phyloP scores from a whole-genome alignment of 208 protist genomes.

The Kentomonas sorsogonicus region DNA sequence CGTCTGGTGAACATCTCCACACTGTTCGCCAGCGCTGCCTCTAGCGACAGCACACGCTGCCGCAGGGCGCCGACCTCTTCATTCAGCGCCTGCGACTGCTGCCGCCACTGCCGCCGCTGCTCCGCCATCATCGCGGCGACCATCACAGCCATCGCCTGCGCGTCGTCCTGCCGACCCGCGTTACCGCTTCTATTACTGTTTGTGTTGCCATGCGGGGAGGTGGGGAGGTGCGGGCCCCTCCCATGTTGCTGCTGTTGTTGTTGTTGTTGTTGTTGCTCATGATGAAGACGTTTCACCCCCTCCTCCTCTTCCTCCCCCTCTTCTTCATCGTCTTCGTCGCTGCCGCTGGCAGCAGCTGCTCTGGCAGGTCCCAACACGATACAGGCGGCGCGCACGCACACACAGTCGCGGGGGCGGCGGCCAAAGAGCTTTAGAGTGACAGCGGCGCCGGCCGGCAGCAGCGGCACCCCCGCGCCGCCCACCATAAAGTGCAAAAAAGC shows the following conservation, averaged over 20 bases:
- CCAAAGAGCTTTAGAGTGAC: slow-evolving; percentile 35
- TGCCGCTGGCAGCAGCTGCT: neutral
- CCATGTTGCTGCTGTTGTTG: neutral
- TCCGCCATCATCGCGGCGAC: too few species aligned
- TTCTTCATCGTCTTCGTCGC: neutral
- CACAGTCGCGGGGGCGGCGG: slow-evolving; percentile 9
- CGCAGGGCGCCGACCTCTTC: slow-evolving; percentile 10
- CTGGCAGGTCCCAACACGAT: slow-evolving; percentile 12
- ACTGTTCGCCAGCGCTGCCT: slow-evolving; percentile 11
- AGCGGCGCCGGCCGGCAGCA: neutral
- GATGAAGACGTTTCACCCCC: neutral
- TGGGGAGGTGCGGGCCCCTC: too few species aligned
- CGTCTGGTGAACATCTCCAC: slow-evolving; percentile 17
- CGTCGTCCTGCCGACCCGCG: too few species aligned
- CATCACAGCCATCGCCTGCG: too few species aligned
- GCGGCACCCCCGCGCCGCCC: too few species aligned
- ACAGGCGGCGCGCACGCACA: slow-evolving; percentile 16
- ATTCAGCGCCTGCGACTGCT: too few species aligned
- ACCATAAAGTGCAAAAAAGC: neutral
- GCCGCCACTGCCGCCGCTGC: too few species aligned
- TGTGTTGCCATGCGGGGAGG: too few species aligned
- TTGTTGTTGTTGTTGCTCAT: neutral
- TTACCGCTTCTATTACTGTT: too few species aligned
- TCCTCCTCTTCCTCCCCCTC: neutral
- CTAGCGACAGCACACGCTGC: slow-evolving; percentile 11